These are phyloP conservation scores for Apiotrichum akiyoshidainum DNA, from an alignment of 1,284 basidiomycete genomes.

Conservation along the genomic window DNA sequence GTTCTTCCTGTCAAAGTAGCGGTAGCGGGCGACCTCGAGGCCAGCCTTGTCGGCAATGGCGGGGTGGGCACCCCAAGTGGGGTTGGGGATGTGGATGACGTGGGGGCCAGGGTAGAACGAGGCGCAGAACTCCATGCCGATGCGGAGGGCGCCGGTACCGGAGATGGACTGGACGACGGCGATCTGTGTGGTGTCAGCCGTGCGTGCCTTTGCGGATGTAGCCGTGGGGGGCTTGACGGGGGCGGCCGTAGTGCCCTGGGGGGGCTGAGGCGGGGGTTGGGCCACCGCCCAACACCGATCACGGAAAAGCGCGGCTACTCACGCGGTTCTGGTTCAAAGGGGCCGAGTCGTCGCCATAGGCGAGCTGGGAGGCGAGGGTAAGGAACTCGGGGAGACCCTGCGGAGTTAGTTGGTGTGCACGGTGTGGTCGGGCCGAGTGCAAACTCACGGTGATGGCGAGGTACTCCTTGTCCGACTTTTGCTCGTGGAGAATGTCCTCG, in stretches of 20 bases:
- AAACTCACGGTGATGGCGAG: conserved; percentile 73
- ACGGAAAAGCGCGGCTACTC: conserved; percentile 41
- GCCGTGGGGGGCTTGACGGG: background rate
- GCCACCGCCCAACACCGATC: background rate
- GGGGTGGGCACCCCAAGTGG: conserved; percentile 97
- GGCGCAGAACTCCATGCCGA: conserved; percentile 85
- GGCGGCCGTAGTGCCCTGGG: background rate
- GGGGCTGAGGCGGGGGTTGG: background rate
- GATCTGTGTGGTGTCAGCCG: conserved; percentile 56
- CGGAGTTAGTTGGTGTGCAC: background rate
- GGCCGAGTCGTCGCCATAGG: conserved; percentile 78
- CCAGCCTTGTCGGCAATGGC: conserved; percentile 66
- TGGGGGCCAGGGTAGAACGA: conserved; percentile 84
- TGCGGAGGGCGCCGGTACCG: conserved; percentile 93
- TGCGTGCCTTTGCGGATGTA: background rate
- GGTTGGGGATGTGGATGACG: conserved; percentile 85
- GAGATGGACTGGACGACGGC: conserved; percentile 95
- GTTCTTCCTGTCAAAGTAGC: conserved; percentile 89
- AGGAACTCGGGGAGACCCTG: conserved; percentile 73
- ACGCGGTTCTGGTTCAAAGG: conserved; percentile 76
- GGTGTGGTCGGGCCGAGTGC: background rate
- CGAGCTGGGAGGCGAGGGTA: conserved; percentile 80
- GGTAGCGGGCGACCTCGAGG: conserved; percentile 69
- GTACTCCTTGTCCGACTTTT: conserved; percentile 92
- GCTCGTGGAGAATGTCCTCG: conserved; percentile 58